phyloP scores from a whole-genome alignment of 2,329 filamentous ascomycete species.

The Blumeria graminis region DNA sequence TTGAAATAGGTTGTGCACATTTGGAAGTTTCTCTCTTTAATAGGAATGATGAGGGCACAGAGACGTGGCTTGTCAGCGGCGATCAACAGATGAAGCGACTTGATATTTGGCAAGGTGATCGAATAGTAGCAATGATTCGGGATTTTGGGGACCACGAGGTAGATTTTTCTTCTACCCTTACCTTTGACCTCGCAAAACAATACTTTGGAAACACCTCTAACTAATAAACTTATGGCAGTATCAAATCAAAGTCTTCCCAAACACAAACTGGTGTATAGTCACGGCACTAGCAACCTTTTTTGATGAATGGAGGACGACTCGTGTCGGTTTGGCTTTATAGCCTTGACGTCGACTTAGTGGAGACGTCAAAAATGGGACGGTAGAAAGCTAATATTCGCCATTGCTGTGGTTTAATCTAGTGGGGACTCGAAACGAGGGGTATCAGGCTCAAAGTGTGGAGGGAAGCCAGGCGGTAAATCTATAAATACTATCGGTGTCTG shows the following conservation, averaged over 20 bases:
- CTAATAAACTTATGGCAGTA: background rate
- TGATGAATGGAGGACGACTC: background rate
- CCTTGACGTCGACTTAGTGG: background rate
- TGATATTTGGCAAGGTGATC: background rate
- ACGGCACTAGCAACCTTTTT: background rate
- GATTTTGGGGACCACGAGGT: background rate
- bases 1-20: background rate
- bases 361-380: too few relatives aligned
- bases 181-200: too few relatives aligned
- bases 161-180: background rate
- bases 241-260: background rate
- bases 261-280: background rate
- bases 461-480: too few relatives aligned
- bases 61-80: background rate
- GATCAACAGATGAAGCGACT: background rate
- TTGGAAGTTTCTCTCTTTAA: background rate
- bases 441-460: too few relatives aligned
- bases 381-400: too few relatives aligned
- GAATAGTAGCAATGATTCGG: background rate
- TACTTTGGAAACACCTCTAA: too few relatives aligned
- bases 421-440: too few relatives aligned
- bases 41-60: background rate
- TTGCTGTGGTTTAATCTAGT: too few relatives aligned
- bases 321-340: background rate
- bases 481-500: too few relatives aligned